These are phyloP conservation scores for Cordia subcordata DNA, from an alignment of 257 asterid genomes.

Conservation along the genomic window DNA sequence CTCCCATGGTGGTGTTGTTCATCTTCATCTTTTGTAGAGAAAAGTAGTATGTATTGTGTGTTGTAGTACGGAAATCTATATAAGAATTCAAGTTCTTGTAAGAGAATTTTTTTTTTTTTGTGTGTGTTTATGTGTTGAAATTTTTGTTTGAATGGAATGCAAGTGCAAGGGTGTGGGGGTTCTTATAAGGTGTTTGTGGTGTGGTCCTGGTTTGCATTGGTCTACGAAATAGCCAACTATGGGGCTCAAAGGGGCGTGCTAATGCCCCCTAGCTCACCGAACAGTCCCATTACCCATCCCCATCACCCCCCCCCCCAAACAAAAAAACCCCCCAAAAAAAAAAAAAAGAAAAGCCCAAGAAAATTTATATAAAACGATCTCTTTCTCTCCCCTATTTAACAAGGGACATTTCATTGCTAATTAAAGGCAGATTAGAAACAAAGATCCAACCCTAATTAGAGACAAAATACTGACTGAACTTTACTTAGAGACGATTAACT, in stretches of 20 bases:
- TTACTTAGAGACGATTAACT: no score
- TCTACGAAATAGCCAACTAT: constrained; percentile 54
- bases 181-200: constrained; percentile 33
- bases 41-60: background rate
- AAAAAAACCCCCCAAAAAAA: no score
- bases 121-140: background rate
- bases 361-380: no score
- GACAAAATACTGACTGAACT: no score
- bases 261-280: constrained; percentile 48
- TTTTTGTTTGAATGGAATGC: background rate
- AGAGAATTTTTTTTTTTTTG: background rate
- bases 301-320: no score
- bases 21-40: constrained; percentile 40
- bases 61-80: no score
- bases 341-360: no score
- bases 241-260: constrained; percentile 59
- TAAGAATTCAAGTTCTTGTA: background rate
- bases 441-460: no score
- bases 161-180: constrained; percentile 15
- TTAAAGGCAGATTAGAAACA: no score
- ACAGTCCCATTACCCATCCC: no score
- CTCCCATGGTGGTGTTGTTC: constrained; percentile 33
- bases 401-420: no score
- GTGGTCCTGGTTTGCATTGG: constrained; percentile 46
- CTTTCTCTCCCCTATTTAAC: no score